These are phyloP conservation scores for Cercospora sojina DNA, from an alignment of 2,329 filamentous ascomycete species.

Conservation along the genomic window DNA sequence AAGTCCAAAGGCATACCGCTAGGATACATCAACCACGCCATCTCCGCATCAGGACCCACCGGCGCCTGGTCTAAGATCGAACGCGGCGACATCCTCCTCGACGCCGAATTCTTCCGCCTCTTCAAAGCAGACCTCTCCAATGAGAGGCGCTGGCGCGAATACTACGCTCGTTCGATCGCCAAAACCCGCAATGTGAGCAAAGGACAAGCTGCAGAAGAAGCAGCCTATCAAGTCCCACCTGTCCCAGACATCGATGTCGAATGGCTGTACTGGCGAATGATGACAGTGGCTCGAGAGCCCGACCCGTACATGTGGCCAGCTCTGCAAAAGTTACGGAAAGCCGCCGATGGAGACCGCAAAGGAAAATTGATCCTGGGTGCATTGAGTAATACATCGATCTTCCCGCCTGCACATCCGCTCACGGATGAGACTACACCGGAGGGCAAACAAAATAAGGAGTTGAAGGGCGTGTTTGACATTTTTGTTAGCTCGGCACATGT, in stretches of 20 bases:
- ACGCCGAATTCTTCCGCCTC: slow-evolving; percentile 69
- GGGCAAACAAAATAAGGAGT: slow-evolving; percentile 46
- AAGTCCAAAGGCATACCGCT: slow-evolving; percentile 70
- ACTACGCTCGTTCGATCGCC: slow-evolving; percentile 37
- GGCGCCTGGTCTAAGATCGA: slow-evolving; percentile 90
- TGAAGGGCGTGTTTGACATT: slow-evolving; percentile 74
- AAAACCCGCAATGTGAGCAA: slow-evolving; percentile 36
- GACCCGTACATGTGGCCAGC: slow-evolving; percentile 91
- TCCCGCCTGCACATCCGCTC: slow-evolving; percentile 71
- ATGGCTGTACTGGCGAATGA: slow-evolving; percentile 87
- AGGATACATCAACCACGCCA: slow-evolving; percentile 89
- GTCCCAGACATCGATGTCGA: slow-evolving; percentile 74
- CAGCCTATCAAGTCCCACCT: slow-evolving; percentile 49
- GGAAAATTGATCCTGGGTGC: slow-evolving; percentile 70
- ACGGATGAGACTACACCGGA: slow-evolving; percentile 49
- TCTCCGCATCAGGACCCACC: slow-evolving; percentile 71
- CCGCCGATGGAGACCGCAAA: slow-evolving; percentile 32
- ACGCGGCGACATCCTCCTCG: slow-evolving; percentile 74
- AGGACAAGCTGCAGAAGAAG: slow-evolving; percentile 44
- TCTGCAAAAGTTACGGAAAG: slow-evolving; percentile 61
- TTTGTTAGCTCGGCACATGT: slow-evolving; percentile 86
- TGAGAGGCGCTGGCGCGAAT: slow-evolving; percentile 67
- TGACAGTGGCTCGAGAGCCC: slow-evolving; percentile 65
- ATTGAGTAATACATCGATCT: slow-evolving; percentile 86
- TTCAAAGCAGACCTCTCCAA: slow-evolving; percentile 75